Percentiles rank a stretch among this genome's conserved stretches.
phyloP scores from a whole-genome alignment of 192 early-diverging fungal genomes.

The Linderina pennispora region DNA sequence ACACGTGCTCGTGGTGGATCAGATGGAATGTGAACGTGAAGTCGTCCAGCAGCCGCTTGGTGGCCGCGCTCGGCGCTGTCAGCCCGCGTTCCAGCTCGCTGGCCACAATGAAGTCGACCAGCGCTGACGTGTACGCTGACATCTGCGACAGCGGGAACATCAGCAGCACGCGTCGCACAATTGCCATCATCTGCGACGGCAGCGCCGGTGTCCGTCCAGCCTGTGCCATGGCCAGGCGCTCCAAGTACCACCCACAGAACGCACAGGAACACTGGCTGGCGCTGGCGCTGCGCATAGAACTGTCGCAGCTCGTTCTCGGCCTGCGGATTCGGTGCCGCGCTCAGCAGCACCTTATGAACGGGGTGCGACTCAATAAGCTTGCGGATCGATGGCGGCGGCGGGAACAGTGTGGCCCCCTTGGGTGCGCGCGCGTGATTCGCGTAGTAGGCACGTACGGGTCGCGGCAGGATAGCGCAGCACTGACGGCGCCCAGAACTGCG shows the following conservation, averaged over 20 bases:
- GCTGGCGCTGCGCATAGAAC: constrained; percentile 54
- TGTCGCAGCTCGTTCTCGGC: constrained; percentile 34
- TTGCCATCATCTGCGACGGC: constrained; percentile 15
- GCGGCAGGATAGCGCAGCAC: constrained; percentile 37
- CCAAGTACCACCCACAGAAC: constrained; percentile 58
- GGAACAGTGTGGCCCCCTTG: constrained; percentile 1
- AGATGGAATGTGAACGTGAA: constrained; percentile 69
- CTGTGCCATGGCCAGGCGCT: constrained; percentile 10
- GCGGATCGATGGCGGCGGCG: constrained; percentile 12
- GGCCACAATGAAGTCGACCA: constrained; percentile 60
- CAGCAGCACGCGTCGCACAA: constrained; percentile 60
- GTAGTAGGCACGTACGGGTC: constrained; percentile 33
- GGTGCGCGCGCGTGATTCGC: constrained; percentile 1
- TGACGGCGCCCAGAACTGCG: constrained; percentile 36
- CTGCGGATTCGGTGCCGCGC: constrained; percentile 1
- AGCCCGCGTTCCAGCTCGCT: constrained; percentile 13
- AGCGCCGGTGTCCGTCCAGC: neutral
- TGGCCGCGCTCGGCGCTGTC: constrained; percentile 11
- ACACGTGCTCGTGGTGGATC: constrained; percentile 61
- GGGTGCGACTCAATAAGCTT: constrained; percentile 18
- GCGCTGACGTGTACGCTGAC: constrained; percentile 58
- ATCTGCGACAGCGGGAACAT: constrained; percentile 64
- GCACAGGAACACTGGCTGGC: constrained; percentile 62
- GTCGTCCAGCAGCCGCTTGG: constrained; percentile 51
- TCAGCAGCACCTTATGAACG: constrained; percentile 22